Base-by-base conservation (phyloP, 176 grass and related monocot species). In the Oryza brachyantha region DNA sequence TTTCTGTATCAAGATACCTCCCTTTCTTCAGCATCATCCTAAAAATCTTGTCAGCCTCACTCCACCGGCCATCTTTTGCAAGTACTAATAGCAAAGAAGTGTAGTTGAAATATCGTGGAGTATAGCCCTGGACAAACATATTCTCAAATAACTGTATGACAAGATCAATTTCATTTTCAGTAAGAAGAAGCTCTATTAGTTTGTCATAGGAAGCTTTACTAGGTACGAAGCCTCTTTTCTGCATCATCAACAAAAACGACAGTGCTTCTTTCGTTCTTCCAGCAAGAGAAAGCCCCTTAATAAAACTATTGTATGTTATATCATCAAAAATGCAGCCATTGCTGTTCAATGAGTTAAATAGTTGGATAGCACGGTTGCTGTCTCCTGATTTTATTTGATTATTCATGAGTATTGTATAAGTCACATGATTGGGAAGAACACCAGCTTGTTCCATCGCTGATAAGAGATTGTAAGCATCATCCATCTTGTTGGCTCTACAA, bases 231-330 rank as follows among this genome's bases (percentile, higher is more conserved):
- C 85, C 79, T 73, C 26, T 87, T 59, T 83, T 87, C 35, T 83
- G 73, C 85, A 83, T 88, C 79, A 83, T 62, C 78, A 79, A 68
- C 14, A 73, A 76, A 73, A 88, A 48, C 19, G 85, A 74, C 13
- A 83, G 37, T 39, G 46, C 73, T 29, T 73, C 85, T 67, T 42
- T 59, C 48, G 73, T 59, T 79, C 74, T 79, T 70, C 80, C 74
- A 68, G 14, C 19, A 52, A 36, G 34, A 68, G 46, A 83, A 50
- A 83, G 7, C 5, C 66, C 79, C 26, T 78, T 75, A 68, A 86
- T 68, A 7, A 74, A 70, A 73, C 66, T 88, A 38, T 48, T 74
- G 57, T 68, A 87, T 32, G 78, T 22, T 35, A 72, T 29, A 22
- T 42, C 61, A 67, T 88, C 48, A 68, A 58, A 70, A 73, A 45